Evolutionary conservation across 176 grass and related monocot species (phyloP).

Genomic region (Dendrocalamus sinicus): DNA sequence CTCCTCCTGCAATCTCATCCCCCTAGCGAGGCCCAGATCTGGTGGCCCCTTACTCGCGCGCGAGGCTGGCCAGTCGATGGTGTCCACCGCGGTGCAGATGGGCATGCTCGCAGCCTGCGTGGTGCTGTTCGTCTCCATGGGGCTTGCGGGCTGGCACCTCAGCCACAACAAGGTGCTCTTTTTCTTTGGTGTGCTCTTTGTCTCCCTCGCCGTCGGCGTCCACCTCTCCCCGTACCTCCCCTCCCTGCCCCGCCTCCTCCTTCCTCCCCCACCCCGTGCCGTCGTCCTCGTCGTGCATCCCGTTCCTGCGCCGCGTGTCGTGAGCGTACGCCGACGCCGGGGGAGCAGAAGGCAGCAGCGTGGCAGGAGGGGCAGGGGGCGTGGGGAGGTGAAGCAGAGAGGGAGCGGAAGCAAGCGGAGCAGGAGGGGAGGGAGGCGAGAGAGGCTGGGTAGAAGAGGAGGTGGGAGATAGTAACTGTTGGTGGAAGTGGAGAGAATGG

Average conservation of each 20-base stretch:
- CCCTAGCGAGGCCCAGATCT: slow-evolving; percentile 10
- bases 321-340: slow-evolving; percentile 38
- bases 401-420: too few relatives aligned
- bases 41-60: neutral
- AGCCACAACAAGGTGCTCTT: too few relatives aligned
- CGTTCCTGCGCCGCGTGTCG: slow-evolving; percentile 68
- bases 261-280: slow-evolving; percentile 34
- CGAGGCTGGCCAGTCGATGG: slow-evolving; percentile 34
- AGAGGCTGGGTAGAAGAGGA: too few relatives aligned
- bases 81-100: slow-evolving; percentile 58
- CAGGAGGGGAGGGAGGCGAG: too few relatives aligned
- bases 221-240: slow-evolving; percentile 87
- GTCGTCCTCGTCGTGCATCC: slow-evolving; percentile 48
- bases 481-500: too few relatives aligned
- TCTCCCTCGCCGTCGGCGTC: neutral
- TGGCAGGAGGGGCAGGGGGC: too few relatives aligned
- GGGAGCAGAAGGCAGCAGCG: neutral
- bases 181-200: too few relatives aligned
- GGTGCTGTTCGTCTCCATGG: too few relatives aligned
- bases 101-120: slow-evolving; percentile 80
- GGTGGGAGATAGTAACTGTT: too few relatives aligned
- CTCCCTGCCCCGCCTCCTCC: slow-evolving; percentile 58
- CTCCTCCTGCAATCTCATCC: neutral
- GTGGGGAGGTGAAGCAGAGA: too few relatives aligned
- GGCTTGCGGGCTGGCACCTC: too few relatives aligned